These are phyloP conservation scores for Phytophthora cactorum DNA, from an alignment of 352 stramenopile genomes.

Conservation along the genomic window DNA sequence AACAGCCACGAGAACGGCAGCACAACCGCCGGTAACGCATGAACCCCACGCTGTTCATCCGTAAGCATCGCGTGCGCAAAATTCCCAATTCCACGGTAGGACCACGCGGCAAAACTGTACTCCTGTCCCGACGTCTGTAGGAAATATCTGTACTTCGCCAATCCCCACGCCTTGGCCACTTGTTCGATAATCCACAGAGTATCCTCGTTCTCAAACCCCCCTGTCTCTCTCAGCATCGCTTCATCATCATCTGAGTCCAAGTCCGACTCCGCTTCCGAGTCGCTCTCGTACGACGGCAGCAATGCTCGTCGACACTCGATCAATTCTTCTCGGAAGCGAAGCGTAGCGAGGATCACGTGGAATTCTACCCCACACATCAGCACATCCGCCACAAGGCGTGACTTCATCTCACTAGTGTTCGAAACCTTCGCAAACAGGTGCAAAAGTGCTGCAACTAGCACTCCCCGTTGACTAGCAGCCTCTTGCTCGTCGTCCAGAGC, in stretches of 20 bases:
- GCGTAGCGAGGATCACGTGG: slow-evolving; percentile 49
- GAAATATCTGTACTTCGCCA: slow-evolving; percentile 60
- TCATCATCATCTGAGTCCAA: slow-evolving; percentile 37
- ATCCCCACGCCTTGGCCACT: slow-evolving; percentile 34
- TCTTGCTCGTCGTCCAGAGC: slow-evolving; percentile 28
- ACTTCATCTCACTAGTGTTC: slow-evolving; percentile 6
- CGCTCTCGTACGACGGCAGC: slow-evolving; percentile 45
- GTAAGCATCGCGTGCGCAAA: slow-evolving; percentile 46
- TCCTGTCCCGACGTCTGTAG: slow-evolving; percentile 53
- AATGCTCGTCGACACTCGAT: slow-evolving; percentile 41
- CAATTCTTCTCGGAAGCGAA: slow-evolving; percentile 68
- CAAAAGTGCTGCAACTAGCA: slow-evolving; percentile 49
- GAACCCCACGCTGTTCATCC: slow-evolving; percentile 11
- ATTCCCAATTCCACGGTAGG: slow-evolving; percentile 45
- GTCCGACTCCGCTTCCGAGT: slow-evolving; percentile 39
- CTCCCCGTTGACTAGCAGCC: slow-evolving; percentile 24
- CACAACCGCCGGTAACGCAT: slow-evolving; percentile 29
- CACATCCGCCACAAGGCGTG: slow-evolving; percentile 37
- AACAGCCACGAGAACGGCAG: slow-evolving; percentile 59
- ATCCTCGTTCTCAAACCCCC: slow-evolving; percentile 31
- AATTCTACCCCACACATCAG: slow-evolving; percentile 42
- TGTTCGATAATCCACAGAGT: slow-evolving; percentile 43
- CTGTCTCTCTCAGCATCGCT: slow-evolving; percentile 10
- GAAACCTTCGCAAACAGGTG: slow-evolving; percentile 39
- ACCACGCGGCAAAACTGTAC: slow-evolving; percentile 69